Evolutionary conservation across 768 basidiomycete genomes (phyloP).

Genomic region (Mrakia frigida): DNA sequence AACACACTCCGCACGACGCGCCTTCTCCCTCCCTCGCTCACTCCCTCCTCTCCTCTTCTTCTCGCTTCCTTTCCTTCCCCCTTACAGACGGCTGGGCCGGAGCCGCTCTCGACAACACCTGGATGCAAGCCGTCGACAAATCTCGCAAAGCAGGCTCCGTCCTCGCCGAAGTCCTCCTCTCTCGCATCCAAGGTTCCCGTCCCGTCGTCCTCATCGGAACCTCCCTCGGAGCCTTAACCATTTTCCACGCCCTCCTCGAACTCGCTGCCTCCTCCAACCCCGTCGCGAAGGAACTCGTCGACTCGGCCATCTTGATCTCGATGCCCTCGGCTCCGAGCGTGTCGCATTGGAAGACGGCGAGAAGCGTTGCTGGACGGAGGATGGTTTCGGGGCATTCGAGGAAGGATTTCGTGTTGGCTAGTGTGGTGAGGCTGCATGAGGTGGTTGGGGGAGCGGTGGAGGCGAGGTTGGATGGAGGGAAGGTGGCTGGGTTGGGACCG

Average conservation of each 20-base stretch:
- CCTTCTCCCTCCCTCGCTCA: neutral
- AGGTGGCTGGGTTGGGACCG: slow-evolving; percentile 42
- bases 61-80: too few species aligned
- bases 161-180: slow-evolving; percentile 49
- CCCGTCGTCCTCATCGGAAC: slow-evolving; percentile 49
- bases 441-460: slow-evolving; percentile 44
- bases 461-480: slow-evolving; percentile 40
- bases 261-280: slow-evolving; percentile 37
- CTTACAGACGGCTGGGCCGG: slow-evolving; percentile 40
- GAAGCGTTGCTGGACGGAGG: slow-evolving; percentile 44
- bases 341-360: slow-evolving; percentile 44
- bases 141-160: slow-evolving; percentile 49
- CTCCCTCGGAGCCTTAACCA: slow-evolving; percentile 47
- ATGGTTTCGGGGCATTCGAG: slow-evolving; percentile 46
- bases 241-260: slow-evolving; percentile 44
- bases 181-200: slow-evolving; percentile 48
- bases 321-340: slow-evolving; percentile 45
- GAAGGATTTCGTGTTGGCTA: slow-evolving; percentile 45
- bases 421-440: slow-evolving; percentile 47
- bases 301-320: slow-evolving; percentile 48
- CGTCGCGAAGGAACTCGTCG: slow-evolving; percentile 43
- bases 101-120: slow-evolving; percentile 43
- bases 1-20: neutral
- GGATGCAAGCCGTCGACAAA: slow-evolving; percentile 45
- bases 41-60: neutral